Evolutionary conservation across 169 alveolate genomes (phyloP).

Genomic region (Eimeria sp.): DNA sequence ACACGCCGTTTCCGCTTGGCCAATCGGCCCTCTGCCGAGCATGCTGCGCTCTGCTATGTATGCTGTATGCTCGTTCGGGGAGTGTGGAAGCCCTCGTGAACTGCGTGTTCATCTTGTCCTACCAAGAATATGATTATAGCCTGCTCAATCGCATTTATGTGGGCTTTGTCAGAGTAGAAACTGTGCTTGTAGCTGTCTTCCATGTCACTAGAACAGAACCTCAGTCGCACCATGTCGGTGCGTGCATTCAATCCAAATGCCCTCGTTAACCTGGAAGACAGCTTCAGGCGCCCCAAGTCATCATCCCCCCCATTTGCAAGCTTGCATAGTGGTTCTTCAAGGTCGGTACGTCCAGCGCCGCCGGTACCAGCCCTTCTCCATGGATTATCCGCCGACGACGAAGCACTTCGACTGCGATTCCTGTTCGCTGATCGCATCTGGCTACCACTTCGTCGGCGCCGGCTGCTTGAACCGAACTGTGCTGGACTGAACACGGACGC

Average conservation of each 20-base stretch:
- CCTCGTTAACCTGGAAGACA: slow-evolving; percentile 42
- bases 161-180: slow-evolving; percentile 56
- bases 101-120: not conserved
- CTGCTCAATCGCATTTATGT: slow-evolving; percentile 70
- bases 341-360: slow-evolving; percentile 40
- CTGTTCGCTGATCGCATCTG: slow-evolving; percentile 23
- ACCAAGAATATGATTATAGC: slow-evolving; percentile 79
- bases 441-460: slow-evolving; percentile 39
- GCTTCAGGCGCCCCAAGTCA: slow-evolving; percentile 12
- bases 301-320: slow-evolving; percentile 37
- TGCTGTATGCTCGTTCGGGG: not conserved
- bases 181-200: slow-evolving; percentile 76
- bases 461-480: slow-evolving; percentile 31
- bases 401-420: slow-evolving; percentile 45
- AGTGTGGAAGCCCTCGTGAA: not conserved
- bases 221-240: slow-evolving; percentile 60
- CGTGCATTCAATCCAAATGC: slow-evolving; percentile 63
- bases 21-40: not conserved
- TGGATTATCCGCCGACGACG: slow-evolving; percentile 38
- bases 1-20: not conserved
- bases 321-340: slow-evolving; percentile 52
- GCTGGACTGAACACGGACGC: slow-evolving; percentile 49
- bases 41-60: not conserved
- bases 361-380: slow-evolving; percentile 41
- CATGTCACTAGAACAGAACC: slow-evolving; percentile 63